A percentile compares a stretch with the other conserved stretches of the same genome.
These are phyloP conservation scores for Rhynchospora tenuis DNA, from an alignment of 176 grass and related monocot species.

Conservation along the genomic window DNA sequence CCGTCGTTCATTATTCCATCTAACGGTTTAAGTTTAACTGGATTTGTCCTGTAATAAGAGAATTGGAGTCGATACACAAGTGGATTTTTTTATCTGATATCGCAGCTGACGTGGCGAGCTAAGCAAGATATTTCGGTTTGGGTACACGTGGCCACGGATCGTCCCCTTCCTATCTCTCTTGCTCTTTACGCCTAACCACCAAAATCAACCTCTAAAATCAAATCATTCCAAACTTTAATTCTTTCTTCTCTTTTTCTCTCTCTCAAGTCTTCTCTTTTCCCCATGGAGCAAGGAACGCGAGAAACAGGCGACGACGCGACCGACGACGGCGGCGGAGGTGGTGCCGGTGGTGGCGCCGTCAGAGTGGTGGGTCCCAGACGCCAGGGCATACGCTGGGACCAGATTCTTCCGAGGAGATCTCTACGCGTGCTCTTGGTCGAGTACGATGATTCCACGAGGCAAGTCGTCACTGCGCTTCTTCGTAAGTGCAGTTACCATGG, in stretches of 20 bases:
- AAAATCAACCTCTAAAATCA: slow-evolving; percentile 15
- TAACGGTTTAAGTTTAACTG: neutral
- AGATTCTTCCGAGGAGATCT: slow-evolving; percentile 69
- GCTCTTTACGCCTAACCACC: slow-evolving; percentile 24
- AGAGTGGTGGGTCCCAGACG: neutral
- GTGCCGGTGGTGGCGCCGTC: neutral
- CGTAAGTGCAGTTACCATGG: slow-evolving; percentile 95
- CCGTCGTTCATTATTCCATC: neutral
- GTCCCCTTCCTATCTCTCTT: slow-evolving; percentile 12
- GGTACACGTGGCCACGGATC: slow-evolving; percentile 1
- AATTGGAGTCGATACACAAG: neutral
- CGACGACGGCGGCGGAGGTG: neutral
- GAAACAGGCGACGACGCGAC: slow-evolving; percentile 7
- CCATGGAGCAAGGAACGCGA: slow-evolving; percentile 45
- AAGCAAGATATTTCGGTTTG: neutral
- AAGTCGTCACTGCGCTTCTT: slow-evolving; percentile 90
- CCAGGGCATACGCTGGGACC: slow-evolving; percentile 57
- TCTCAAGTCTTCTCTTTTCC: neutral
- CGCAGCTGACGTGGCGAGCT: neutral
- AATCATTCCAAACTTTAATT: neutral
- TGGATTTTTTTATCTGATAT: neutral
- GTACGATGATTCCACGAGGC: slow-evolving; percentile 89
- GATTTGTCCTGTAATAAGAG: neutral
- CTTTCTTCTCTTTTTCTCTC: neutral
- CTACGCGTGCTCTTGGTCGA: slow-evolving; percentile 89